A percentile compares a stretch with the other conserved stretches of the same genome.
These are phyloP conservation scores for Galerina marginata DNA, from an alignment of 768 basidiomycete species.

Conservation along the genomic window DNA sequence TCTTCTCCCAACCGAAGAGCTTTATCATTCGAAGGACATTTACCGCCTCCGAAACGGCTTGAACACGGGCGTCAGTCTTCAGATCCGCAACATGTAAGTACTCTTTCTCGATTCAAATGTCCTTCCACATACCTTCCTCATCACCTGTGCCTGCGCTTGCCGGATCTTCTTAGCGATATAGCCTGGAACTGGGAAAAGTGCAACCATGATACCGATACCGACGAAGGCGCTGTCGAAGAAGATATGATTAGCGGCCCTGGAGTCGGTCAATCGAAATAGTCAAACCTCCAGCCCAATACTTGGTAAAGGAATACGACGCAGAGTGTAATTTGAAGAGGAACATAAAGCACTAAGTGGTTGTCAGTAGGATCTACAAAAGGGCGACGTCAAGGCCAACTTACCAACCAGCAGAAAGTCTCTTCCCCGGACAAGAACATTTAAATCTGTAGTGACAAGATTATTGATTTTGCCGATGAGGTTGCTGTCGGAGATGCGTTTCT, in stretches of 20 bases:
- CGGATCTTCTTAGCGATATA: conserved; percentile 57
- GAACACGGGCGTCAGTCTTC: conserved; percentile 60
- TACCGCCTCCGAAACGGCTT: conserved; percentile 64
- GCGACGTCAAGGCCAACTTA: not conserved
- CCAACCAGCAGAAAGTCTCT: conserved; percentile 24
- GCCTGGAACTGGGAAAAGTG: conserved; percentile 62
- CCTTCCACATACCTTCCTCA: conserved; percentile 42
- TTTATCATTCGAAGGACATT: conserved; percentile 71
- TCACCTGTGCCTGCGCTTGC: conserved; percentile 48
- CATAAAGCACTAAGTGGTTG: conserved; percentile 33
- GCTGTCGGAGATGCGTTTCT: not conserved
- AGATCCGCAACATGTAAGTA: not conserved
- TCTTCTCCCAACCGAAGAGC: conserved; percentile 72
- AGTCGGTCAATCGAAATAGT: not conserved
- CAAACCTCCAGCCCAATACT: conserved; percentile 52
- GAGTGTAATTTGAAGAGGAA: conserved; percentile 46
- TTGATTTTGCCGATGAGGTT: conserved; percentile 79
- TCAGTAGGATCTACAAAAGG: not conserved
- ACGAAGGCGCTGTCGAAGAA: conserved; percentile 47
- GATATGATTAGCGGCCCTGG: not conserved
- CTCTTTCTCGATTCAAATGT: not conserved
- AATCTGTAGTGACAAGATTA: conserved; percentile 43
- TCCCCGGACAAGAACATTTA: conserved; percentile 39
- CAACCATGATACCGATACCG: conserved; percentile 55
- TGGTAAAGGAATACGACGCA: conserved; percentile 50